These are phyloP conservation scores for Dalbergia cochinchinensis DNA, from an alignment of 306 rosid species.

Conservation along the genomic window DNA sequence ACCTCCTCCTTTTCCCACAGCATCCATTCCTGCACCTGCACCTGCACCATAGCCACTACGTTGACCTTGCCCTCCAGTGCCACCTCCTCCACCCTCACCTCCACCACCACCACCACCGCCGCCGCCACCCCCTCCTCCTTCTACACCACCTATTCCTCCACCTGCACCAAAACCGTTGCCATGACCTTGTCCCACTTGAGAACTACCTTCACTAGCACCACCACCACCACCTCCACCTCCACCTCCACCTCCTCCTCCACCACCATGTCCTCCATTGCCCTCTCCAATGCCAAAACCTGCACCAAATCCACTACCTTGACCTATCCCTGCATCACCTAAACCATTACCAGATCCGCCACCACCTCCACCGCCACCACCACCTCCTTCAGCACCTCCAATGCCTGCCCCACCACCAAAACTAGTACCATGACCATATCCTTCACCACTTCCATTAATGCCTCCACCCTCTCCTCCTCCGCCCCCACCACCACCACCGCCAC, in stretches of 20 bases:
- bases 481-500: constrained; percentile 14
- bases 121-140: constrained; percentile 50
- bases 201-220: constrained; percentile 29
- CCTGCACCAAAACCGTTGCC: constrained; percentile 64
- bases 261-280: constrained; percentile 42
- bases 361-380: constrained; percentile 34
- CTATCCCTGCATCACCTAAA: constrained; percentile 31
- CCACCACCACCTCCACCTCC: neutral
- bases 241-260: constrained; percentile 52
- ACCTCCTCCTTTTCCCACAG: constrained; percentile 37
- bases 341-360: constrained; percentile 21
- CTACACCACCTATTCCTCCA: constrained; percentile 40
- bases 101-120: constrained; percentile 47
- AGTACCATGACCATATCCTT: constrained; percentile 46
- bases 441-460: constrained; percentile 15
- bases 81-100: constrained; percentile 13
- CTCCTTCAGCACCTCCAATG: constrained; percentile 32
- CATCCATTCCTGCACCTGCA: constrained; percentile 49
- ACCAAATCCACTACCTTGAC: constrained; percentile 46
- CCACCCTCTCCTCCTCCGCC: constrained; percentile 29
- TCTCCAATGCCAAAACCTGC: constrained; percentile 40
- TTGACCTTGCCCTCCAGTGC: constrained; percentile 45
- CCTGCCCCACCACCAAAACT: constrained; percentile 45
- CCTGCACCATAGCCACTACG: constrained; percentile 60
- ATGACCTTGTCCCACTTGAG: constrained; percentile 59